Conservation (phyloP, 1,139 yeast genomes). For the Eremothecium cymbalariae region DNA sequence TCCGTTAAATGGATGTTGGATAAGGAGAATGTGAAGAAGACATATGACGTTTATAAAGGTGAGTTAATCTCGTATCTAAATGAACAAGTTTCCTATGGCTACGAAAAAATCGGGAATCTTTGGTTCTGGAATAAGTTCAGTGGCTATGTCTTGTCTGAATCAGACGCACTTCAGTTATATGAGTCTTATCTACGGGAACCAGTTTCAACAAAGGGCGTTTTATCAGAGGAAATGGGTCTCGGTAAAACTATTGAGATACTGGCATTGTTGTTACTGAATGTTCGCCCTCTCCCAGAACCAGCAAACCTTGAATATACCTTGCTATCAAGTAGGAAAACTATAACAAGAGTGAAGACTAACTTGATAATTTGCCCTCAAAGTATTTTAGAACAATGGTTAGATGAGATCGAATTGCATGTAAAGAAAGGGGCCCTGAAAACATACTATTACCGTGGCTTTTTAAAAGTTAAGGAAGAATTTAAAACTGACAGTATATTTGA, state of each 20-base stretch:
- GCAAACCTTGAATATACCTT: not conserved
- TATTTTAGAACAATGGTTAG: conserved; percentile 75
- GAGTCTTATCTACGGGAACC: conserved; percentile 7
- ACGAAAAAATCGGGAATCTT: conserved; percentile 14
- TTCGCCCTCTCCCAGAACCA: conserved; percentile 21
- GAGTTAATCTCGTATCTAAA: conserved; percentile 20
- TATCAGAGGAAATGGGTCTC: conserved; percentile 94
- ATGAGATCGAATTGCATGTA: conserved; percentile 56
- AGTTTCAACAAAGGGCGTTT: conserved; percentile 50
- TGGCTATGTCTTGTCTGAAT: conserved; percentile 19
- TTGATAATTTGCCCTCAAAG: conserved; percentile 80
- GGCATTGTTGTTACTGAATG: conserved; percentile 54
- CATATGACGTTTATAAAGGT: not conserved
- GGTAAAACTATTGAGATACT: conserved; percentile 88
- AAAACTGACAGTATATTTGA: conserved; percentile 34
- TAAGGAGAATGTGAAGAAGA: conserved; percentile 17
- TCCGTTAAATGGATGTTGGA: conserved; percentile 30
- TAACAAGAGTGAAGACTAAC: conserved; percentile 58
- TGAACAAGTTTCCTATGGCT: conserved; percentile 24
- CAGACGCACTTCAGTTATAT: conserved; percentile 14
- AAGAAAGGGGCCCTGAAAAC: conserved; percentile 36
- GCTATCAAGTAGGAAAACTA: conserved; percentile 19
- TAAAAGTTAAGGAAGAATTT: conserved; percentile 33
- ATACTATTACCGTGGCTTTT: conserved; percentile 56
- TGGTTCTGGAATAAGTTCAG: conserved; percentile 30